Base-by-base conservation (phyloP, 2,329 filamentous ascomycete genomes). In the Arthrobotrys megalospora region DNA sequence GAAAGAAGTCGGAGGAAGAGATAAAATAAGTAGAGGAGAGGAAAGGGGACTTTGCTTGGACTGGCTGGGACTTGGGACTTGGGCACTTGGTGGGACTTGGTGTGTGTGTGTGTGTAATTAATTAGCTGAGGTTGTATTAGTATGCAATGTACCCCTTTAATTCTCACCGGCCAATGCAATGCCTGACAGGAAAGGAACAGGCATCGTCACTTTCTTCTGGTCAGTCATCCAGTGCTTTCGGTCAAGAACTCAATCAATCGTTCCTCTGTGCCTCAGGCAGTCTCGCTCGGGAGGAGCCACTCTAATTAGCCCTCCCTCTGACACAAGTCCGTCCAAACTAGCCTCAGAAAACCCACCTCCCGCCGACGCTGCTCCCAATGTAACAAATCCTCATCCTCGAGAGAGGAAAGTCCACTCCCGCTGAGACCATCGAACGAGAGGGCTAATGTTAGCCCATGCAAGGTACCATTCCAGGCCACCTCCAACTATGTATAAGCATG, bases 391-490 rank as follows among this genome's bases (percentile, higher is more conserved):
- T 32, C 50, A 45, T 6, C 32, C 10, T 36, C 50, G 12, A 34
- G 50, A 55, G 28, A 36, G 16, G 52, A 58, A 21, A 58, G n/a
- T 34, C 28, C 10, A 38, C 50, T 55, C 24, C 14, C 14, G 2
- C 6, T 55, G 14, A 11, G 11, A 55, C 11, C 24, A 34, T 4
- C 24, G 10, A 11, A 45, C 28, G n/a, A 62, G 32, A 62, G 16
- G 55, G 47, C 64, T 43, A 67, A 43, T 67, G 34, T 52, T 38
- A 32, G 45, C 43, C 52, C 50, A 75, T 66, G 70, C 70, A 75
- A 67, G 70, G 62, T 48, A 58, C 62, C 50, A 50, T 34, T 28
- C 24, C 24, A 28, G 24, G 24, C 24, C 24, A 28, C 24, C 24
- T 28, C n/a, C 1, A 34, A 34, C 12, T 12, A 12, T 41, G 32